These are phyloP conservation scores for Microbotryomycetes sp. DNA, from an alignment of 1,284 basidiomycete species.

Conservation along the genomic window DNA sequence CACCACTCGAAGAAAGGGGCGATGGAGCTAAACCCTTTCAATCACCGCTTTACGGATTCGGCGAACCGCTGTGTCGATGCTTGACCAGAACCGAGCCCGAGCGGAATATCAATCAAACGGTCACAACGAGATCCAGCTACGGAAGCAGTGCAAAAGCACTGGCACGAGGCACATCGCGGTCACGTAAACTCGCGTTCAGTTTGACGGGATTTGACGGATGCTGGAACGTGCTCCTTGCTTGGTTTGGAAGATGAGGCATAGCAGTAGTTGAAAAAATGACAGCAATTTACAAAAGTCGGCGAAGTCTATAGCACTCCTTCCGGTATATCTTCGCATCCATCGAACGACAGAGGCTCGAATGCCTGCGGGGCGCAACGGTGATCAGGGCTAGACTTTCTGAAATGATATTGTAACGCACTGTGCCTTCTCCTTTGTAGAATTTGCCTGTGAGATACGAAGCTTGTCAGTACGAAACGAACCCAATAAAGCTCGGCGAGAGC, in stretches of 20 bases:
- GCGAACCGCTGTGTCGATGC: not conserved
- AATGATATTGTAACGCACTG: not conserved
- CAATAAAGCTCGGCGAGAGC: not conserved
- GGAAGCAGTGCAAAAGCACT: not conserved
- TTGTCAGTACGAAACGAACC: too few relatives aligned
- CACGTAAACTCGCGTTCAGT: not conserved
- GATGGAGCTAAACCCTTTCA: not conserved
- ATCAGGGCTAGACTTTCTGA: not conserved
- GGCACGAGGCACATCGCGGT: not conserved
- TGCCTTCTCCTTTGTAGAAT: not conserved
- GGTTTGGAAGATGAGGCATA: not conserved
- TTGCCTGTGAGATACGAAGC: not conserved
- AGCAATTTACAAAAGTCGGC: not conserved
- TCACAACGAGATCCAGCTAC: not conserved
- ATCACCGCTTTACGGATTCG: not conserved
- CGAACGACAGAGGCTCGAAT: conserved; percentile 34
- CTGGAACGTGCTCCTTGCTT: not conserved
- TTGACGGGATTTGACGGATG: not conserved
- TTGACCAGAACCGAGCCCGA: not conserved
- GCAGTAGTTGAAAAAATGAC: not conserved
- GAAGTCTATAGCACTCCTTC: conserved; percentile 11
- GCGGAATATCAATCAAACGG: not conserved
- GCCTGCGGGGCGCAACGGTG: not conserved
- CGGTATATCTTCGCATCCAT: conserved; percentile 25
- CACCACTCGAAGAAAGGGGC: too few relatives aligned